A percentile compares a stretch with the other conserved stretches of the same genome.
phyloP scores from a whole-genome alignment of 805 yeast species.

The Saccharomycopsis guyanensis region DNA sequence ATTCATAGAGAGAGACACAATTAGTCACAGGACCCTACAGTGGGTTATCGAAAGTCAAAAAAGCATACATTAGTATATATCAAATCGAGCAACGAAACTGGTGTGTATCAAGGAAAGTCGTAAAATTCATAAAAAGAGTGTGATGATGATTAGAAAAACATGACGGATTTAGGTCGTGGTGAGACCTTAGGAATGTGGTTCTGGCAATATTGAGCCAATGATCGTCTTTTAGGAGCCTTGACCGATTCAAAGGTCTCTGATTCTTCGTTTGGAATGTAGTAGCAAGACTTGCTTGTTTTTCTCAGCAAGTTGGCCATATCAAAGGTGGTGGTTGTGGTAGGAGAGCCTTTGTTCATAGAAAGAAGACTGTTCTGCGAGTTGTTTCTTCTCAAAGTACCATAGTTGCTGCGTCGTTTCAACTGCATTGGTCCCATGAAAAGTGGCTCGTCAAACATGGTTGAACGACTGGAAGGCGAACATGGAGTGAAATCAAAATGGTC shows the following conservation, averaged over 20 bases:
- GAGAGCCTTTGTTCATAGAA: constrained; percentile 9
- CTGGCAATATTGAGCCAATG: not conserved
- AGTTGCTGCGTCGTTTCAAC: not conserved
- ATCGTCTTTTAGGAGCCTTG: not conserved
- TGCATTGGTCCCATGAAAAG: not conserved
- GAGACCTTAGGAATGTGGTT: constrained; percentile 2
- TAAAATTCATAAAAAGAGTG: too few relatives aligned
- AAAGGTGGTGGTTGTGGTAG: not conserved
- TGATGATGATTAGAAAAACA: not conserved
- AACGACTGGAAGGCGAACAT: not conserved
- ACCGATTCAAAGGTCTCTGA: not conserved
- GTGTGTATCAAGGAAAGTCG: too few relatives aligned
- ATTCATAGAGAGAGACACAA: too few relatives aligned
- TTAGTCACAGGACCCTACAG: too few relatives aligned
- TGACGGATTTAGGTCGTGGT: constrained; percentile 3
- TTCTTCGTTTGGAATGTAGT: constrained; percentile 2
- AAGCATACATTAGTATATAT: too few relatives aligned
- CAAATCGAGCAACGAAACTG: too few relatives aligned
- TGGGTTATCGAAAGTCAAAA: too few relatives aligned
- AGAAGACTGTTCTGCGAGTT: constrained; percentile 12
- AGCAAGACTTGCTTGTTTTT: constrained; percentile 1
- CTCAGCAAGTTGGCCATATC: not conserved
- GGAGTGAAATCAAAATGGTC: not conserved
- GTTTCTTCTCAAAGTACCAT: constrained; percentile 12
- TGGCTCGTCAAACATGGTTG: not conserved